Evolutionary conservation across 345 rosid species (phyloP).

Genomic region (Boechera stricta): DNA sequence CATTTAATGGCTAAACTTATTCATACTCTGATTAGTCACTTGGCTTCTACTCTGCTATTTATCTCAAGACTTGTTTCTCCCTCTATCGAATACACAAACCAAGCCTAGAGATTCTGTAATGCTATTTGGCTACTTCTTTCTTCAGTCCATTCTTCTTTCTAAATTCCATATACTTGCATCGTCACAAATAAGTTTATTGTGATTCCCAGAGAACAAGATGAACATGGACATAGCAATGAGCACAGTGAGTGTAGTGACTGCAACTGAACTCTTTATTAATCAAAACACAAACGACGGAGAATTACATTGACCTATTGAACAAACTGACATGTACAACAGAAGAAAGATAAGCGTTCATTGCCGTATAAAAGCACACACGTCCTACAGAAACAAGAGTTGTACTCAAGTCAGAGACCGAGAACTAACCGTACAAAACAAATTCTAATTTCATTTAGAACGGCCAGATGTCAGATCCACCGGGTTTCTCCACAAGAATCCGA

Average conservation of each 20-base stretch:
- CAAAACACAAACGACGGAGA: slow-evolving; percentile 2
- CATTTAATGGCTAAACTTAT: slow-evolving; percentile 17
- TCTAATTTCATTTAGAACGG: slow-evolving; percentile 24
- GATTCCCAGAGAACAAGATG: slow-evolving; percentile 10
- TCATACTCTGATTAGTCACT: slow-evolving; percentile 20
- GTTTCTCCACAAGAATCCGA: slow-evolving; percentile 45
- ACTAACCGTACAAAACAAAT: slow-evolving; percentile 21
- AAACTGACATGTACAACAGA: slow-evolving; percentile 25
- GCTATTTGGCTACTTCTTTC: slow-evolving; percentile 31
- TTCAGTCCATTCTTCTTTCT: slow-evolving; percentile 12
- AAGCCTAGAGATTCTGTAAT: slow-evolving; percentile 37
- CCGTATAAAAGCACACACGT: slow-evolving; percentile 13
- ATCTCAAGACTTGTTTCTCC: slow-evolving; percentile 40
- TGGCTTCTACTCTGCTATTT: slow-evolving; percentile 19
- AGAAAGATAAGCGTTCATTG: slow-evolving; percentile 30
- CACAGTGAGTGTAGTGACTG: background rate
- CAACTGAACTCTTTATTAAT: background rate
- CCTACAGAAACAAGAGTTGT: slow-evolving; percentile 10
- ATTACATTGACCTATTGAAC: slow-evolving; percentile 20
- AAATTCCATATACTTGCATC: background rate
- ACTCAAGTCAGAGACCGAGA: background rate
- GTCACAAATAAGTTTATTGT: background rate
- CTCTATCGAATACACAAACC: slow-evolving; percentile 20
- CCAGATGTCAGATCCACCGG: slow-evolving; percentile 41
- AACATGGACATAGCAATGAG: background rate